Conservation (phyloP, 805 yeast genomes). For the Myxozyma neotropica region DNA sequence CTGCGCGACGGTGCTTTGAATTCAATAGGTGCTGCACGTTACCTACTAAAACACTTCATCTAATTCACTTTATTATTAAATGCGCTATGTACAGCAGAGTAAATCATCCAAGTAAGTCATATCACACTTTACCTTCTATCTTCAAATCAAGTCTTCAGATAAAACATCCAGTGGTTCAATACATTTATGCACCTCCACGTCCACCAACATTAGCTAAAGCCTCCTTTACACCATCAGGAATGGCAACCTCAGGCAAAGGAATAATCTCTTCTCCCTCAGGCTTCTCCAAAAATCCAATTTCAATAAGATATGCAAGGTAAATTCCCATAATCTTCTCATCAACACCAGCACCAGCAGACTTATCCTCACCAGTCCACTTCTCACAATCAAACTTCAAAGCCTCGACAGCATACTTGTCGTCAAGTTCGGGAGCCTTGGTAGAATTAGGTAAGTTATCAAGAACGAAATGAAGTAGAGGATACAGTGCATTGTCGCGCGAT, state of each 20-base stretch:
- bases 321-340: conserved; percentile 64
- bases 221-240: conserved; percentile 48
- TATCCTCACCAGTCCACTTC: conserved; percentile 65
- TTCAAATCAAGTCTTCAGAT: no score
- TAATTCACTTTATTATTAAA: no score
- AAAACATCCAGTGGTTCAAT: no score
- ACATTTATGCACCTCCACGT: conserved; percentile 38
- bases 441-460: conserved; percentile 87
- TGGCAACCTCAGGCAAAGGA: conserved; percentile 57
- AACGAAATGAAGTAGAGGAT: conserved; percentile 91
- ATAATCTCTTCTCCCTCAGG: conserved; percentile 52
- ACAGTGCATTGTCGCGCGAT: conserved; percentile 71
- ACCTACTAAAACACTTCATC: no score
- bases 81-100: no score
- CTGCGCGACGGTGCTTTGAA: no score
- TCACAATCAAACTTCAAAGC: conserved; percentile 62
- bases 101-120: no score
- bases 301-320: conserved; percentile 77
- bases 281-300: conserved; percentile 74
- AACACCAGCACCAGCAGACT: conserved; percentile 75
- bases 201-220: conserved; percentile 47
- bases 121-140: no score
- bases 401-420: conserved; percentile 78
- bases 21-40: no score
- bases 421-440: conserved; percentile 94